Base-by-base conservation (phyloP, 495 filamentous ascomycete genomes). In the Geopyxis carbonaria region DNA sequence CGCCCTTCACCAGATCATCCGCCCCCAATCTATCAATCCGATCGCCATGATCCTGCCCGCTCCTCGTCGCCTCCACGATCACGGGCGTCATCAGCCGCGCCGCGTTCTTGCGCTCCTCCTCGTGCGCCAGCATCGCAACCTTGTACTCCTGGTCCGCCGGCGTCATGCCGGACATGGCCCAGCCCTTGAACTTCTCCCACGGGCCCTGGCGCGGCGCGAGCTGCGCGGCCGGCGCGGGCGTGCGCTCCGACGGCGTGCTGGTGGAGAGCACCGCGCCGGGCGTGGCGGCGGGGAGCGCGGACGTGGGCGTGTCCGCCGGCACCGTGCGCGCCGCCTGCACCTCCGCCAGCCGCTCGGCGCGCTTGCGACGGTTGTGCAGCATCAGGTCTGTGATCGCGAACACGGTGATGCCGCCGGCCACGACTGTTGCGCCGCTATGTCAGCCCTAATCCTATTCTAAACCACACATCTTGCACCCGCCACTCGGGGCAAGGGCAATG, bases 381-480 rank as follows among this genome's bases (percentile, higher is more conserved):
- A 89, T 72, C 72, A 97, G 80, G 59, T 93, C 86, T 53, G 69
- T 68, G 38, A 85, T 67, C 5, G 87, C 78, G 63, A 84, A 89
- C 40, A 75, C 65, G 15, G 80, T 82, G 25, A 87, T 69, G 38
- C 75, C 68, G 46, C 68, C 73, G 45, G 74, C 72, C 47, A 93
- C 55, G 37, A 74, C 84, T 87, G 44, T 36, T 15, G 5, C 38
- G 13, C 3, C 34, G 15, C 13, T 30, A 32, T 45, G 43, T 54
- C 44, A 48, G 45, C 28, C 15, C 31, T 25, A 20, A 27, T n/a
- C n/a, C n/a, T n/a, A n/a, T n/a, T 34, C 39, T 31, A 11, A 22
- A 21, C 4, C 0, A 21, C 14, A 1, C 10, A 11, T 47, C 27
- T 3, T 31, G 6, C 19, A 2, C 22, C 15, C 38, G 37, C 31